phyloP scores from a whole-genome alignment of 345 rosid species.

The Geranium brycei region DNA sequence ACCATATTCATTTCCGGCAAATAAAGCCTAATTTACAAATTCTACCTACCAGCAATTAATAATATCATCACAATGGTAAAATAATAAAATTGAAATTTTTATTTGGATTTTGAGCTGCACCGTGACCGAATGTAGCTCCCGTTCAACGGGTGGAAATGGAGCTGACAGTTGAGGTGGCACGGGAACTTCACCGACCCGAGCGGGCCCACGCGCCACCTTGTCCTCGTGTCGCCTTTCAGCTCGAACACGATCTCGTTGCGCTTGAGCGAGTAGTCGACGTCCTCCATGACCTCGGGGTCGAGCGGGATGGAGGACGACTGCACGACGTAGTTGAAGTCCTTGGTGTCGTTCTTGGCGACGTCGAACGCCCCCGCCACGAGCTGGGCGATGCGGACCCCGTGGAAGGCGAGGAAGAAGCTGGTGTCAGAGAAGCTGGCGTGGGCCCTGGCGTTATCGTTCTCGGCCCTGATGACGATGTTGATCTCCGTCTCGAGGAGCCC shows the following conservation, averaged over 20 bases:
- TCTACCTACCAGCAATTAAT: too few relatives aligned
- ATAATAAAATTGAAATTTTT: constrained; percentile 1
- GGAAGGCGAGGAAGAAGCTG: constrained; percentile 29
- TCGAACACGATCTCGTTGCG: constrained; percentile 39
- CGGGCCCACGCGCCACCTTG: constrained; percentile 62
- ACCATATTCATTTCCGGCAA: too few relatives aligned
- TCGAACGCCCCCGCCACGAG: constrained; percentile 38
- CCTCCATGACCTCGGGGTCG: constrained; percentile 24
- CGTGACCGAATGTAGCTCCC: constrained; percentile 21
- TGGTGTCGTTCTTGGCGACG: constrained; percentile 42
- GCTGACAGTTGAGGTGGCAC: constrained; percentile 45
- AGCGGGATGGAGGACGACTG: constrained; percentile 56
- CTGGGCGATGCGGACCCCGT: constrained; percentile 30
- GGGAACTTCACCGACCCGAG: constrained; percentile 49
- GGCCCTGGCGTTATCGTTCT: constrained; percentile 60
- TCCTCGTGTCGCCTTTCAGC: constrained; percentile 43
- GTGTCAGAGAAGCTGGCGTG: constrained; percentile 44
- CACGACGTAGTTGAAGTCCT: constrained; percentile 28
- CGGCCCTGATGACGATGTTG: constrained; percentile 34
- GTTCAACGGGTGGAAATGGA: constrained; percentile 40
- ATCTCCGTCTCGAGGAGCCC: constrained; percentile 53
- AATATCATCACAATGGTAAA: too few relatives aligned
- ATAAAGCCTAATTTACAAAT: too few relatives aligned
- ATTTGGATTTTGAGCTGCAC: constrained; percentile 62
- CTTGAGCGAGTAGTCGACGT: constrained; percentile 28